Evolutionary conservation across 441 rosid genomes (phyloP).

Genomic region (Omphalea diandra): DNA sequence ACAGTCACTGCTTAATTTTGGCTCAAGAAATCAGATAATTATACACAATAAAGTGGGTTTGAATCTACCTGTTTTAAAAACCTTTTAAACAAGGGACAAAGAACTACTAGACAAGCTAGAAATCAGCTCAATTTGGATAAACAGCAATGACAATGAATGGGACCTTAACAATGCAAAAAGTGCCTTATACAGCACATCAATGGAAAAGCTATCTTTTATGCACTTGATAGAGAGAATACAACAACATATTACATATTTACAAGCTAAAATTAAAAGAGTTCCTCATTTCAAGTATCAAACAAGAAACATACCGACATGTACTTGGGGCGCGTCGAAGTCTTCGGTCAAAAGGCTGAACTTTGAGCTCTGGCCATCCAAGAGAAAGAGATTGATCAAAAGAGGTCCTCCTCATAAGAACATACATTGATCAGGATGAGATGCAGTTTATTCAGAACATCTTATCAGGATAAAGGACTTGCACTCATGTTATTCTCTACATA

Average conservation of each 20-base stretch:
- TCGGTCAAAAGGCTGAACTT: constrained; percentile 11
- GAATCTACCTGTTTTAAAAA: not conserved
- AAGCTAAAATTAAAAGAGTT: not conserved
- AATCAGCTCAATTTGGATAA: constrained; percentile 1
- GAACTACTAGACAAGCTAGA: not conserved
- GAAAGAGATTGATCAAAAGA: constrained; percentile 26
- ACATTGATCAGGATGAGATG: constrained; percentile 30
- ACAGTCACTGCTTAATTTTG: not conserved
- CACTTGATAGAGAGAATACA: not conserved
- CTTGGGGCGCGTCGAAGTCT: constrained; percentile 10
- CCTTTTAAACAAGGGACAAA: constrained; percentile 2
- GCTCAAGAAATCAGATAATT: not conserved
- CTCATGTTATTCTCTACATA: constrained; percentile 34
- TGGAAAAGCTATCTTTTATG: constrained; percentile 1
- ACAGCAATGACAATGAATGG: not conserved
- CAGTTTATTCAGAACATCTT: constrained; percentile 30
- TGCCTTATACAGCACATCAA: not conserved
- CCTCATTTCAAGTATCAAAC: not conserved
- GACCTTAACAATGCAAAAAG: not conserved
- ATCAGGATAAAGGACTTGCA: constrained; percentile 27
- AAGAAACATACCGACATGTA: constrained; percentile 1
- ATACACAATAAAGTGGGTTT: not conserved
- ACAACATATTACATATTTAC: not conserved
- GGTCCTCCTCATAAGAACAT: constrained; percentile 23
- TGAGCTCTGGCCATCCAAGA: constrained; percentile 26